Percentiles rank a stretch among this genome's conserved stretches.
These are phyloP conservation scores for Pelargonium australe DNA, from an alignment of 441 rosid genomes.

Conservation along the genomic window DNA sequence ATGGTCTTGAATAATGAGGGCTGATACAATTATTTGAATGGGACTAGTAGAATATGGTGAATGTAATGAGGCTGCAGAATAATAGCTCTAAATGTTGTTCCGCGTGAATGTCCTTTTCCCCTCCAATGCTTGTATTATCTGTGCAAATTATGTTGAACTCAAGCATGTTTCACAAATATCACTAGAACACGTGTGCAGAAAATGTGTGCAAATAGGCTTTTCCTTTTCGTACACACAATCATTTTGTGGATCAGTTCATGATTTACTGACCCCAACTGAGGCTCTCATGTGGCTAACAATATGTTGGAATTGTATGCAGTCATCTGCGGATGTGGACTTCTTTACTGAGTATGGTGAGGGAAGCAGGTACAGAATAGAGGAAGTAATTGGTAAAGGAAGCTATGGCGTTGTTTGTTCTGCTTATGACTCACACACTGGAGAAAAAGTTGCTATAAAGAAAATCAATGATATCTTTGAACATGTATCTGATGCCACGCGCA, in stretches of 20 bases:
- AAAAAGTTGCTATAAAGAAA: constrained; percentile 89
- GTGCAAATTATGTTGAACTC: background rate
- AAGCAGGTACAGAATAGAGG: constrained; percentile 75
- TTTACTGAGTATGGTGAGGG: constrained; percentile 98
- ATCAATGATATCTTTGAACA: constrained; percentile 94
- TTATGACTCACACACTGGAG: constrained; percentile 71
- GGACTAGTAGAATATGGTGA: background rate
- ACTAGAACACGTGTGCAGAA: background rate
- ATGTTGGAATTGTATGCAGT: background rate
- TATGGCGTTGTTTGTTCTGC: constrained; percentile 97
- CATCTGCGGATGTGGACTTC: constrained; percentile 38
- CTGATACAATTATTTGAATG: constrained; percentile 1
- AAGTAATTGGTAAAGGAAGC: constrained; percentile 94
- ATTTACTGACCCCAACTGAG: background rate
- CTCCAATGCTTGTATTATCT: background rate
- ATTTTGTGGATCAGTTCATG: background rate
- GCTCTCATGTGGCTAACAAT: background rate
- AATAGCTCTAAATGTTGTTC: background rate
- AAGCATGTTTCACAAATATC: background rate
- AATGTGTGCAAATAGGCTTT: background rate
- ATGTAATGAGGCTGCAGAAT: background rate
- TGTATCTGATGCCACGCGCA: constrained; percentile 94
- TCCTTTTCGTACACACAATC: background rate
- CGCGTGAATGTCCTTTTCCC: background rate
- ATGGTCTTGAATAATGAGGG: background rate